phyloP scores from a whole-genome alignment of 441 rosid genomes.

The Theobroma grandiflorum region DNA sequence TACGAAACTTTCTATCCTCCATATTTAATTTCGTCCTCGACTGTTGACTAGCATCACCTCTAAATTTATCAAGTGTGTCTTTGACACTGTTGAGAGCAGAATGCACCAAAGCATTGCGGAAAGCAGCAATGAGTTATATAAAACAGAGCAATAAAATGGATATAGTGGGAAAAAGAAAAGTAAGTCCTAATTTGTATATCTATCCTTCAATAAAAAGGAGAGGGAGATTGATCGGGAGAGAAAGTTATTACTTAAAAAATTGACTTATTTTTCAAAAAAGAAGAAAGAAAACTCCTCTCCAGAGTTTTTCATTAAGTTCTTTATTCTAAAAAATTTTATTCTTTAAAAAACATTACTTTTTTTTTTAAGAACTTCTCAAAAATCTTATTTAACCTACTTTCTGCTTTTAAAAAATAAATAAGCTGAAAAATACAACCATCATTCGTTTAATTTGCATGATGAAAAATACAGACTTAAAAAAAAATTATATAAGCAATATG shows the following conservation, averaged over 20 bases:
- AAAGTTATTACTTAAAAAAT: too few species aligned
- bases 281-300: too few species aligned
- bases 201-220: not conserved
- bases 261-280: too few species aligned
- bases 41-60: constrained; percentile 36
- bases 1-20: constrained; percentile 36
- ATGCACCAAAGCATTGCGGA: constrained; percentile 30
- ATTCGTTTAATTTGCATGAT: constrained; percentile 7
- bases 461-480: not conserved
- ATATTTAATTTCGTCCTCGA: constrained; percentile 39
- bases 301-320: too few species aligned
- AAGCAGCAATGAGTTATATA: constrained; percentile 23
- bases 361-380: too few species aligned
- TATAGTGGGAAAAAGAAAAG: not conserved
- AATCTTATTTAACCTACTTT: too few species aligned
- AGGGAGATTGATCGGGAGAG: too few species aligned
- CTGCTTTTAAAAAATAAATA: too few species aligned
- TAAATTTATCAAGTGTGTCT: constrained; percentile 31
- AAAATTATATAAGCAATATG: not conserved
- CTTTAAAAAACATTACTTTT: too few species aligned
- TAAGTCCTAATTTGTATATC: not conserved
- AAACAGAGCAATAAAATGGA: not conserved
- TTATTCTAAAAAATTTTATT: too few species aligned
- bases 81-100: constrained; percentile 40
- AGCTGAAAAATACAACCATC: too few species aligned